Evolutionary conservation across 768 basidiomycete species (phyloP), one percentile per base, ranked within the genome.

Genomic region (Boletus coccyginus): DNA sequence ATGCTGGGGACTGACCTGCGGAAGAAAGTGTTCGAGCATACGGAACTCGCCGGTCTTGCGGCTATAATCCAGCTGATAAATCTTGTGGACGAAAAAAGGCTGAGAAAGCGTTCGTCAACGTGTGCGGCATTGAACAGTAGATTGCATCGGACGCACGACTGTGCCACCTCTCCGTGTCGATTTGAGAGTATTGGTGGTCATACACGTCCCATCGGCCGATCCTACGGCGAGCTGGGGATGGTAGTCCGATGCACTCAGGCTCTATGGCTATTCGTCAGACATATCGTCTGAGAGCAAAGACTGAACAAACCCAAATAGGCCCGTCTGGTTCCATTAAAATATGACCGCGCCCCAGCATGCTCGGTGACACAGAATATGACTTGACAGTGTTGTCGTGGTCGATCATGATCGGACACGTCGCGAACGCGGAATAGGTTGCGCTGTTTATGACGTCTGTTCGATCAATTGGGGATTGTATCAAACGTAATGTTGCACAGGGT

Each of bases 41-140:
- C 95, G 79, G 67, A 82, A 94, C 56, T 91, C 84, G 21, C 83
- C 82, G 0, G 82, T 82, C 8, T 78, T 82, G 40, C 88, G 84
- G 62, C 85, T 93, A 64, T 91, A 93, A 71, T 98, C 96, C 50
- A 98, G 78, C 66, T 91, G 90, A 64, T 84, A 97, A 17, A 96
- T 78, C 69, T 84, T 86, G 68, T 91, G 87, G 16, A 85, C 77
- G 59, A 92, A 84, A 64, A 90, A 87, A 0, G 90, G 87, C 88
- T 92, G 47, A 9, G 4, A 17, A 52, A 21, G 9, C 45, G 53
- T 1, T 21, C 16, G 38, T 52, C 52, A 60, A 24, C 7, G 5
- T 27, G 21, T n/a, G 39, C 31, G 9, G n/a, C 6, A 2, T 31
- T 45, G 19, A 17, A 31, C 7, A 3, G 12, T 8, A 27, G 0